Evolutionary conservation across 805 yeast genomes (phyloP).

Genomic region (Cyberlindnera sargentensis): DNA sequence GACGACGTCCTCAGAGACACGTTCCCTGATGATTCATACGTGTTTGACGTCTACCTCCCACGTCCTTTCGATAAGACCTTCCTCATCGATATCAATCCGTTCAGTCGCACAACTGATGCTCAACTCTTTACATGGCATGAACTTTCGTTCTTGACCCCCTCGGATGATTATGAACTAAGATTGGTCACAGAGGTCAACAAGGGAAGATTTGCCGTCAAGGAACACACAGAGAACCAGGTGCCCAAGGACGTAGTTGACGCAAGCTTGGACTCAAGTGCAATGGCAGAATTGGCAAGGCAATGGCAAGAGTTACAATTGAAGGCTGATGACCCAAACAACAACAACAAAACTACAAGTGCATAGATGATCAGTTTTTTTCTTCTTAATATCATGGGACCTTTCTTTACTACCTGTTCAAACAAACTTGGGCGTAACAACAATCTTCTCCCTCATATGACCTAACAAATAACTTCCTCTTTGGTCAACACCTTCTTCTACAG

Average conservation of each 20-base stretch:
- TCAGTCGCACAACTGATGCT: constrained; percentile 69
- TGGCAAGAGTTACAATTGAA: constrained; percentile 42
- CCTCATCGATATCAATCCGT: constrained; percentile 85
- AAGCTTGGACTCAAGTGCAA: constrained; percentile 54
- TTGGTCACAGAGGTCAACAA: constrained; percentile 62
- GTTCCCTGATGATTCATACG: constrained; percentile 51
- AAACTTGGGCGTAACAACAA: constrained; percentile 52
- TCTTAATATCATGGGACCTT: too few species aligned
- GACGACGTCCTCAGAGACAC: constrained; percentile 37
- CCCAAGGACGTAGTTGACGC: constrained; percentile 91
- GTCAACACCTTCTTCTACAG: constrained; percentile 20
- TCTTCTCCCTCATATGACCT: constrained; percentile 50
- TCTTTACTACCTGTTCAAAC: neutral
- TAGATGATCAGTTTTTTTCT: neutral
- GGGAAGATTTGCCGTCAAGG: constrained; percentile 72
- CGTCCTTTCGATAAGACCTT: constrained; percentile 59
- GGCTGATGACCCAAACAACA: constrained; percentile 3
- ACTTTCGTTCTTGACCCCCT: constrained; percentile 29
- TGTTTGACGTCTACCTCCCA: constrained; percentile 80
- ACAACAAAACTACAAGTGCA: neutral
- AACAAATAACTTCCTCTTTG: constrained; percentile 35
- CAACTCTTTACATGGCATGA: constrained; percentile 83
- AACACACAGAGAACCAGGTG: constrained; percentile 84
- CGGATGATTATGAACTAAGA: constrained; percentile 42
- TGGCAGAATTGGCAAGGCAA: constrained; percentile 59